Evolutionary conservation across 228 moss, liverwort and hornwort genomes (phyloP).

Genomic region (Sphagnum magellanicum): DNA sequence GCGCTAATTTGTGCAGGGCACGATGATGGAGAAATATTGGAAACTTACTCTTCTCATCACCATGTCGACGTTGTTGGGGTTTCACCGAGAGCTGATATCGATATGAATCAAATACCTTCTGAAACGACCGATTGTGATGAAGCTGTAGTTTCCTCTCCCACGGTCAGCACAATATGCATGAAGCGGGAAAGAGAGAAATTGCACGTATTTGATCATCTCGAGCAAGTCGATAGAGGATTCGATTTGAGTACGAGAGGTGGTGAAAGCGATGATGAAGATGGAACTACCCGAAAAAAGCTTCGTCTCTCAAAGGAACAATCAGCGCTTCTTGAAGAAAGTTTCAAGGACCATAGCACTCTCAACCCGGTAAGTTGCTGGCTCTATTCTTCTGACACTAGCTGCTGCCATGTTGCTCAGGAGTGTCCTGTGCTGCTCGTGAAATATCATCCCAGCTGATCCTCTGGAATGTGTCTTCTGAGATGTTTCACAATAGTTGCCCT

Average conservation of each 20-base stretch:
- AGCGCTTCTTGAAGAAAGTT: conserved; percentile 85
- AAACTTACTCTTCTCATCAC: neutral
- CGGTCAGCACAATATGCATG: conserved; percentile 53
- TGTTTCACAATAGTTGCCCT: neutral
- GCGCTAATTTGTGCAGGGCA: conserved; percentile 28
- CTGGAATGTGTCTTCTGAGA: neutral
- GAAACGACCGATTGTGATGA: conserved; percentile 73
- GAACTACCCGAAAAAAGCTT: conserved; percentile 87
- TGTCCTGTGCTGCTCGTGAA: neutral
- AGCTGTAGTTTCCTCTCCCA: conserved; percentile 63
- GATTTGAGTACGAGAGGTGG: conserved; percentile 74
- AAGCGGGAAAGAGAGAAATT: conserved; percentile 67
- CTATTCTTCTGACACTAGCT: neutral
- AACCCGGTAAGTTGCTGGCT: conserved; percentile 31
- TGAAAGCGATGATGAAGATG: conserved; percentile 92
- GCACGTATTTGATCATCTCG: conserved; percentile 71
- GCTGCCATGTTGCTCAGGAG: no score
- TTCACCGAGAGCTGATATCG: conserved; percentile 66
- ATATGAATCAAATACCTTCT: conserved; percentile 91
- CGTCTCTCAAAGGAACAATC: conserved; percentile 91
- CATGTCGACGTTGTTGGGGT: conserved; percentile 4
- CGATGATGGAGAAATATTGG: conserved; percentile 58
- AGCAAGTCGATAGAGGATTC: conserved; percentile 46
- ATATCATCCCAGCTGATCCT: neutral
- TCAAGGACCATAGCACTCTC: conserved; percentile 92